Base-by-base conservation (phyloP, 441 rosid genomes). In the Aquilaria agallochum region DNA sequence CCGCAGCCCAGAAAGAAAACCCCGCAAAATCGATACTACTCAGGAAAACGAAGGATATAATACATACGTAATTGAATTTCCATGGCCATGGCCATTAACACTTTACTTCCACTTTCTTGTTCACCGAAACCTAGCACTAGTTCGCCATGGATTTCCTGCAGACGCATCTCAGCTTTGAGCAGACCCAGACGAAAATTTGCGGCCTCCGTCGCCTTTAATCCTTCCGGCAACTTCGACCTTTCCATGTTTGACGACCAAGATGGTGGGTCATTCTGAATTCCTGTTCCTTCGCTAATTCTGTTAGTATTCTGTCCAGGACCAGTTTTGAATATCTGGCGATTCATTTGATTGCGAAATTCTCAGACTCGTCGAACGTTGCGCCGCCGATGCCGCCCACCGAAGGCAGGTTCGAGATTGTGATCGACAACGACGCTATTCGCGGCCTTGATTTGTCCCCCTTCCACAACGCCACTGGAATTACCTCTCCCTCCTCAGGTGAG, bases 341-440 rank as follows among this genome's bases (percentile, higher is more conserved):
- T 34, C 6, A 34, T 53, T 58, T 58, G 30, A 10, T 48, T 30
- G 11, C 3, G 32, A 11, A 67, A 47, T 42, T 67, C 48, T 62
- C 84, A 86, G 92, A 83, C 63, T 61, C 81, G 33, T 44, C 84
- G 2, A 70, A 82, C 60, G 73, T 63, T 27, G 75, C 73, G 50
- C 88, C 92, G 64, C 89, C 94, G 49, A 75, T 88, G 92, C 95
- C 98, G 45, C 95, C 96, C 50, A 77, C 69, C 1, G 86, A 75
- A 46, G 97, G 88, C 34, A 71, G 96, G 51, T 79, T 74, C 46
- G 96, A 90, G 33, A 83, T 93, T 20, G 74, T 78, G 31, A 78
- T 93, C 12, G 81, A 93, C 56, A 85, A 82, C 57, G 82, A 83
- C 13, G 53, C 34, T 0, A 77, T 90, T 34, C 9, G 54, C 44